Base-by-base conservation (phyloP, 805 yeast genomes). In the Ascoidea tarda region DNA sequence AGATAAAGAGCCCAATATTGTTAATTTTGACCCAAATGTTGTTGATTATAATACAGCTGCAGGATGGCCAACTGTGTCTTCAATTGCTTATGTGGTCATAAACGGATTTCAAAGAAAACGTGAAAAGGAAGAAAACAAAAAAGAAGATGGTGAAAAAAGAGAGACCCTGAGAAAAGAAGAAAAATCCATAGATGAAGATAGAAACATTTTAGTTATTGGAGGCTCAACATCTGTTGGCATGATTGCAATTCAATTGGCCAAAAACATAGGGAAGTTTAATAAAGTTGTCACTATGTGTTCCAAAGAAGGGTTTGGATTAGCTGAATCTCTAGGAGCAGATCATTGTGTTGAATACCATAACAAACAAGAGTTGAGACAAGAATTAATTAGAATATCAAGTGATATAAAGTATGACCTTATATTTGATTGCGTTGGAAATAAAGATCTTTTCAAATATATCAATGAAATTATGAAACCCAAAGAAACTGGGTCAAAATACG, bases 171-270 rank as follows among this genome's bases (percentile, higher is more conserved):
- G 67, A 45, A 76, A 79, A 58, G 88, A 90, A 12, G 82, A 6
- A 6, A 51, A 60, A 53, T 49, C 56, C 53, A 61, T 75, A 5
- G 70, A 69, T 44, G 65, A 67, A 5, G 68, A 69, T 5, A 66
- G 78, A 2, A 75, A 74, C 53, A 76, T 87, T 3, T 69, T 86
- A 50, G 70, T 87, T 45, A 71, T 85, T 55, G 96, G 96, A 51
- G 95, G 87, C 21, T 81, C 87, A 2, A 77, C 93, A 1, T 70
- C 81, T n/a, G 87, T 83, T 12, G 95, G 91, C 1, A 64, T 77
- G 54, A 74, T 70, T 64, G 74, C 75, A 5, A 70, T 80, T 42
- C 88, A 83, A 62, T 59, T 85, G 32, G 74, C 81, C 16, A 81
- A 76, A 61, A 61, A 71, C 32, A 63, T 69, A 55, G 75, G 69